Evolutionary conservation across 371 early-diverging fungal genomes (phyloP).

Genomic region (Conidiobolus incongruus): DNA sequence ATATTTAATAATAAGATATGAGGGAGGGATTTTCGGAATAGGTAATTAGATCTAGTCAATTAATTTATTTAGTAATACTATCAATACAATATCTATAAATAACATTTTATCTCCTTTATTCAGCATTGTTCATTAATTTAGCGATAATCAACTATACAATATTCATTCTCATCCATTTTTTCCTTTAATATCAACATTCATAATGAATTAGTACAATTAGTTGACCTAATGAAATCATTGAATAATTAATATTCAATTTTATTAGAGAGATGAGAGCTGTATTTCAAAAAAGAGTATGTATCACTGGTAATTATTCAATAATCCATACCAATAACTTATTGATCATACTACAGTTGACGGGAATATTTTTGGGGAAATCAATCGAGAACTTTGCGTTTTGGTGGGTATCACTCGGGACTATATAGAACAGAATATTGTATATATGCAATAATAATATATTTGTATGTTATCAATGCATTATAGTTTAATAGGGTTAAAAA

Average conservation of each 20-base stretch:
- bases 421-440: constrained; percentile 43
- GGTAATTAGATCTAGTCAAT: no score
- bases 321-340: neutral
- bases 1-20: no score
- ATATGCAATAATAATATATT: constrained; percentile 16
- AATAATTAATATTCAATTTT: neutral
- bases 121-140: no score
- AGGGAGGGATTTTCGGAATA: no score
- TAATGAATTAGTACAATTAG: no score
- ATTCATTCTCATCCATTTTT: no score
- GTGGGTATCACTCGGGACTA: constrained; percentile 50
- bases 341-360: constrained; percentile 21
- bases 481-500: constrained; percentile 21
- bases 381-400: constrained; percentile 47
- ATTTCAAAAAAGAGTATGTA: neutral
- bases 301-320: neutral
- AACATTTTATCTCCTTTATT: neutral
- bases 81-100: neutral
- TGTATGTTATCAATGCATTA: neutral
- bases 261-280: neutral
- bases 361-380: constrained; percentile 37
- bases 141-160: no score
- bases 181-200: no score
- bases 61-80: no score
- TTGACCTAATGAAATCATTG: no score